Conservation (phyloP, 169 alveolate genomes). For the Cryptosporidium bovis region DNA sequence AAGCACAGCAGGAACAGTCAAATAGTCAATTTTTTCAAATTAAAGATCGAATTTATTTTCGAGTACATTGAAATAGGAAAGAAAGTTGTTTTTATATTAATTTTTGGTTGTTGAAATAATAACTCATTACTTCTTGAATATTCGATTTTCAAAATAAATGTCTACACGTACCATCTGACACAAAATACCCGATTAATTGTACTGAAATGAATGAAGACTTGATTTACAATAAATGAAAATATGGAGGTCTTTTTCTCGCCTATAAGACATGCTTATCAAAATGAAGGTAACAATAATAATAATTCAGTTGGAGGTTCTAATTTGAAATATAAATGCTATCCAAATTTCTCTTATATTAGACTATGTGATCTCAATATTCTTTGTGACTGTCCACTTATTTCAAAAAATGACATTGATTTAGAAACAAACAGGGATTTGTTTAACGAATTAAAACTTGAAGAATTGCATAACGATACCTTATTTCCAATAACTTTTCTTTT, state of each 20-base stretch:
- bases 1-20: too few relatives aligned
- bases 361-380: conserved; percentile 65
- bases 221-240: neutral
- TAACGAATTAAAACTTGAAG: conserved; percentile 28
- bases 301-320: neutral
- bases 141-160: too few relatives aligned
- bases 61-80: too few relatives aligned
- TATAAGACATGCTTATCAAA: neutral
- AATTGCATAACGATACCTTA: conserved; percentile 38
- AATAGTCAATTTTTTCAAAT: too few relatives aligned
- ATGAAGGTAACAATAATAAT: neutral
- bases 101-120: too few relatives aligned
- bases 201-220: too few relatives aligned
- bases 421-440: conserved; percentile 15
- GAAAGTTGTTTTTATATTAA: too few relatives aligned
- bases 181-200: too few relatives aligned
- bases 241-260: conserved; percentile 70
- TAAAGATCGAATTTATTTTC: too few relatives aligned
- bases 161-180: too few relatives aligned
- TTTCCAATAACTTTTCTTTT: conserved; percentile 55
- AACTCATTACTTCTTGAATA: too few relatives aligned
- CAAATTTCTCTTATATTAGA: conserved; percentile 25
- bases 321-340: conserved; percentile 22
- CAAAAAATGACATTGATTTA: conserved; percentile 30
- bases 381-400: conserved; percentile 65